Evolutionary conservation across 768 basidiomycete genomes (phyloP).

Genomic region (Pluteus cervinus): DNA sequence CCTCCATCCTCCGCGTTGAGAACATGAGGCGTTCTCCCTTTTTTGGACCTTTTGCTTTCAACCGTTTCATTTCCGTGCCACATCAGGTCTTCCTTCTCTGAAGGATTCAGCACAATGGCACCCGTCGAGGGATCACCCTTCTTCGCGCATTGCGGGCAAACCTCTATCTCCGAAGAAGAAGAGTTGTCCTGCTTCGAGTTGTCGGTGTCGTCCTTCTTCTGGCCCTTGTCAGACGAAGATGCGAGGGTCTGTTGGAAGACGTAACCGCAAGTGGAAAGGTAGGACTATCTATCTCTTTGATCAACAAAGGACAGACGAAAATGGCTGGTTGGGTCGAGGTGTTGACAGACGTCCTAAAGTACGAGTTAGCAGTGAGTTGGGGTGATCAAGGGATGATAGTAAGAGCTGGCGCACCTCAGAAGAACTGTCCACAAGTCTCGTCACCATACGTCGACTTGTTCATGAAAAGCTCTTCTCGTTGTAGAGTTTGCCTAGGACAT

Average conservation of each 20-base stretch:
- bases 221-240: constrained; percentile 18
- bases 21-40: too few species aligned
- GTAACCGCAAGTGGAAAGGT: constrained; percentile 81
- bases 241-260: constrained; percentile 80
- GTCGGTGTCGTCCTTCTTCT: constrained; percentile 21
- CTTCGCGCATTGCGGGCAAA: constrained; percentile 74
- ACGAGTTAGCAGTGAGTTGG: not conserved
- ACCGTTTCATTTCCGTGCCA: too few species aligned
- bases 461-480: constrained; percentile 92
- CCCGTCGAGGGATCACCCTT: constrained; percentile 58
- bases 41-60: too few species aligned
- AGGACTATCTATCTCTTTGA: constrained; percentile 95
- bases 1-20: too few species aligned
- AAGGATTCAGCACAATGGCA: constrained; percentile 63
- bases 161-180: constrained; percentile 30
- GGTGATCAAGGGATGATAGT: not conserved
- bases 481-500: constrained; percentile 92
- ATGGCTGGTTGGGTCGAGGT: constrained; percentile 42
- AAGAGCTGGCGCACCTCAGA: constrained; percentile 60
- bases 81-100: too few species aligned
- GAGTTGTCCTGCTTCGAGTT: constrained; percentile 16
- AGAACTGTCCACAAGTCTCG: constrained; percentile 89
- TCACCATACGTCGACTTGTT: constrained; percentile 84
- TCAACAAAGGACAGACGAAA: constrained; percentile 87
- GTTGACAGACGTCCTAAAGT: constrained; percentile 62